Evolutionary conservation across 306 rosid genomes (phyloP).

Genomic region (Gastrolobium bilobum): DNA sequence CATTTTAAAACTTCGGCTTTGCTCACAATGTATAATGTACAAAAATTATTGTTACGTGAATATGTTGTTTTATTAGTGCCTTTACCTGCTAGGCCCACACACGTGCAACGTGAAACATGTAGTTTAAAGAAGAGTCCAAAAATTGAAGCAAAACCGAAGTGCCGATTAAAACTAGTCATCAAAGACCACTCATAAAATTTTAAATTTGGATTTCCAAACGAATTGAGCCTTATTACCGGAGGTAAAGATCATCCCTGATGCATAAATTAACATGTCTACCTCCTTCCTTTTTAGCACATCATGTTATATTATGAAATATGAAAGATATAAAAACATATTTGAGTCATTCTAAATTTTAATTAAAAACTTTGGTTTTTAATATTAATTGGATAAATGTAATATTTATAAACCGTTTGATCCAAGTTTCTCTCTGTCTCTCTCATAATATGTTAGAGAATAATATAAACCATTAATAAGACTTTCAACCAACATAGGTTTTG

Average conservation of each 20-base stretch:
- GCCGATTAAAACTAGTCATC: constrained; percentile 5
- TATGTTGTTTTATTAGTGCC: background rate
- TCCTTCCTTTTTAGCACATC: background rate
- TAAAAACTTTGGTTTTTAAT: background rate
- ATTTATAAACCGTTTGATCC: background rate
- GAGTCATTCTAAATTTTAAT: background rate
- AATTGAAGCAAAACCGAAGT: background rate
- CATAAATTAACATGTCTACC: background rate
- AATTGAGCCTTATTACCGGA: background rate
- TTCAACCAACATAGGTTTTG: too few relatives aligned
- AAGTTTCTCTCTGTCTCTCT: background rate
- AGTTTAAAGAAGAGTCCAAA: constrained; percentile 6
- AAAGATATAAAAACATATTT: background rate
- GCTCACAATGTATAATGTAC: background rate
- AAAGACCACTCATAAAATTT: background rate
- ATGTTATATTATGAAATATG: background rate
- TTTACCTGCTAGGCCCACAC: constrained; percentile 42
- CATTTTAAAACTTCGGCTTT: too few relatives aligned
- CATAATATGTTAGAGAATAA: too few relatives aligned
- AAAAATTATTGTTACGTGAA: background rate
- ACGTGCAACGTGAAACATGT: constrained; percentile 28
- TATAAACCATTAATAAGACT: too few relatives aligned
- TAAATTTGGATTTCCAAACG: background rate
- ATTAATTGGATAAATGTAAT: background rate
- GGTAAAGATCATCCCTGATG: background rate